phyloP scores from a whole-genome alignment of 495 filamentous ascomycete species.

The Daldinia bambusicola region DNA sequence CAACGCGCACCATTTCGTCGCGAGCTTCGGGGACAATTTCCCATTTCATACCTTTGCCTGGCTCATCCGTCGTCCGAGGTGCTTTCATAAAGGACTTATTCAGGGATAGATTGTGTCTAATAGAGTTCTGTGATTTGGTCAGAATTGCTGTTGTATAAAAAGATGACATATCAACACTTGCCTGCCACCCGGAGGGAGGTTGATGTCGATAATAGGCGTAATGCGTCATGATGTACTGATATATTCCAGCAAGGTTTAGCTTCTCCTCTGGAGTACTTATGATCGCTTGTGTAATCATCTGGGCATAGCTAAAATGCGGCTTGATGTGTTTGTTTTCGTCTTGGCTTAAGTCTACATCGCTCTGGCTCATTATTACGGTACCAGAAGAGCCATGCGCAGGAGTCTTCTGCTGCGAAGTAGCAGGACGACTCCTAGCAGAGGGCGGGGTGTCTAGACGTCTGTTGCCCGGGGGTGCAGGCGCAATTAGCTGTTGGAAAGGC shows the following conservation, averaged over 20 bases:
- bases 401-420: conserved; percentile 53
- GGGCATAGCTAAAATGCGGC: conserved; percentile 94
- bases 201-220: conserved; percentile 92
- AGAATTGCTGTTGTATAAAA: conserved; percentile 20
- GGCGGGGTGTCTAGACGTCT: conserved; percentile 75
- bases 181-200: conserved; percentile 84
- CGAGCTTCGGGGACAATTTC: conserved; percentile 81
- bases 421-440: conserved; percentile 53
- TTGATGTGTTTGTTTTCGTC: conserved; percentile 89
- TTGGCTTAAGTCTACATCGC: conserved; percentile 80
- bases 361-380: conserved; percentile 59
- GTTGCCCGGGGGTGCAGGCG: conserved; percentile 75
- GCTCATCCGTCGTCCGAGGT: conserved; percentile 89
- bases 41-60: conserved; percentile 99
- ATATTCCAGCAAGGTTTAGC: conserved; percentile 88
- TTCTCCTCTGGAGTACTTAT: conserved; percentile 84
- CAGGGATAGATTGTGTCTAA: conserved; percentile 93
- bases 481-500: conserved; percentile 64
- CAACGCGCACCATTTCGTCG: conserved; percentile 70
- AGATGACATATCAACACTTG: conserved; percentile 51
- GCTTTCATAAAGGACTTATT: conserved; percentile 95
- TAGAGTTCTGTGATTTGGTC: conserved; percentile 76
- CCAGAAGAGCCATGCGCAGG: conserved; percentile 55
- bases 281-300: conserved; percentile 96
- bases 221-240: conserved; percentile 85